These are phyloP conservation scores for Sungouiella blattae DNA, from an alignment of 805 yeast species.

Conservation along the genomic window DNA sequence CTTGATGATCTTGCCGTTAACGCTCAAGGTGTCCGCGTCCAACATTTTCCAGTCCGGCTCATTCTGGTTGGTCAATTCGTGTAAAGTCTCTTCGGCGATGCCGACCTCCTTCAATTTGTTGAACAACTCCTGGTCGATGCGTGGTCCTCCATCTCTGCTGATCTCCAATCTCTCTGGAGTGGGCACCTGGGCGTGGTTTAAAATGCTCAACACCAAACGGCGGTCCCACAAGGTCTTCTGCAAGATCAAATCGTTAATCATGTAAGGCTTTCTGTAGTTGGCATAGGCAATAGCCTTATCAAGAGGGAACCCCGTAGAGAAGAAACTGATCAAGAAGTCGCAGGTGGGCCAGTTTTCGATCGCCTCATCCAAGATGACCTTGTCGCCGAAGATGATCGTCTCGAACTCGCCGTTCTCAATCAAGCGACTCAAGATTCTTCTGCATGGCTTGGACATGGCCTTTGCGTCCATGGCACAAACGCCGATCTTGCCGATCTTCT, in stretches of 20 bases:
- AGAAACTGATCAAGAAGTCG: slow-evolving; percentile 89
- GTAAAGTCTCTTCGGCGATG: slow-evolving; percentile 43
- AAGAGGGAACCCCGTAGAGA: slow-evolving; percentile 93
- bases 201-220: slow-evolving; percentile 73
- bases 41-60: slow-evolving; percentile 88
- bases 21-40: slow-evolving; percentile 71
- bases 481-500: slow-evolving; percentile 88
- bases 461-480: slow-evolving; percentile 99
- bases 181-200: slow-evolving; percentile 80
- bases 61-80: slow-evolving; percentile 56
- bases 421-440: slow-evolving; percentile 81
- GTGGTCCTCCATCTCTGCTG: slow-evolving; percentile 96
- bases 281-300: slow-evolving; percentile 93
- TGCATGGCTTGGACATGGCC: slow-evolving; percentile 92
- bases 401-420: slow-evolving; percentile 95
- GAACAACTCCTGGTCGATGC: slow-evolving; percentile 55
- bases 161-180: slow-evolving; percentile 88
- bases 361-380: slow-evolving; percentile 88
- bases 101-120: slow-evolving; percentile 45
- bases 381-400: slow-evolving; percentile 95
- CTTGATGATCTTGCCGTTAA: slow-evolving; percentile 64
- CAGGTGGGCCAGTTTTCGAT: slow-evolving; percentile 99
- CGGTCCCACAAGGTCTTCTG: slow-evolving; percentile 98
- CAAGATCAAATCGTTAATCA: slow-evolving; percentile 83
- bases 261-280: slow-evolving; percentile 82